Conservation (phyloP, 1,139 yeast genomes). For the Candida freyschussii region DNA sequence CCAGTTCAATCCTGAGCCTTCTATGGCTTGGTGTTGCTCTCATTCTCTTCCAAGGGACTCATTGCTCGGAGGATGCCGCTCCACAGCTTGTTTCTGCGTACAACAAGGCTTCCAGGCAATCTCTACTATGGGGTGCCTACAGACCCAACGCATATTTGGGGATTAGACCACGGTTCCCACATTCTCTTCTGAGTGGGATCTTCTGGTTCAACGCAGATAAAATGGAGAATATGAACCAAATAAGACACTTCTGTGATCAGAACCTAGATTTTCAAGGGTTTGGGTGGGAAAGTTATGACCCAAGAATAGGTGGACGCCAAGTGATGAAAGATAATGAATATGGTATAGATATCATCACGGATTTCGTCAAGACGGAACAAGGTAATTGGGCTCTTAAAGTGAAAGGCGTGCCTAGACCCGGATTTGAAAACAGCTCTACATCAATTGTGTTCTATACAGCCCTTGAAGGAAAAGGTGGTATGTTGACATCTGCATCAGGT, state of each 20-base stretch:
- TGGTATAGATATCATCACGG: conserved; percentile 59
- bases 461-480: conserved; percentile 53
- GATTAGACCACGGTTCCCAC: conserved; percentile 70
- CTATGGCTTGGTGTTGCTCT: too few species aligned
- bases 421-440: conserved; percentile 45
- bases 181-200: conserved; percentile 70
- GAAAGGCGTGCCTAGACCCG: conserved; percentile 53
- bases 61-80: too few species aligned
- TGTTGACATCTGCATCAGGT: conserved; percentile 36
- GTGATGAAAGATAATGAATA: conserved; percentile 63
- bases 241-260: conserved; percentile 82
- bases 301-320: conserved; percentile 83
- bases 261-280: conserved; percentile 66
- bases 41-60: too few species aligned
- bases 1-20: too few species aligned
- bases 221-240: conserved; percentile 46
- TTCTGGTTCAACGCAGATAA: conserved; percentile 82
- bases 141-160: conserved; percentile 86
- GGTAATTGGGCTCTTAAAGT: conserved; percentile 79
- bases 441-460: conserved; percentile 78
- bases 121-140: conserved; percentile 88
- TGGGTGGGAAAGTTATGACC: conserved; percentile 86
- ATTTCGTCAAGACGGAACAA: conserved; percentile 69
- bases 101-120: conserved; percentile 33
- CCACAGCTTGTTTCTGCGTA: conserved; percentile 23